Conservation (phyloP, 768 basidiomycete genomes). For the Rhizopogon vinicolor region DNA sequence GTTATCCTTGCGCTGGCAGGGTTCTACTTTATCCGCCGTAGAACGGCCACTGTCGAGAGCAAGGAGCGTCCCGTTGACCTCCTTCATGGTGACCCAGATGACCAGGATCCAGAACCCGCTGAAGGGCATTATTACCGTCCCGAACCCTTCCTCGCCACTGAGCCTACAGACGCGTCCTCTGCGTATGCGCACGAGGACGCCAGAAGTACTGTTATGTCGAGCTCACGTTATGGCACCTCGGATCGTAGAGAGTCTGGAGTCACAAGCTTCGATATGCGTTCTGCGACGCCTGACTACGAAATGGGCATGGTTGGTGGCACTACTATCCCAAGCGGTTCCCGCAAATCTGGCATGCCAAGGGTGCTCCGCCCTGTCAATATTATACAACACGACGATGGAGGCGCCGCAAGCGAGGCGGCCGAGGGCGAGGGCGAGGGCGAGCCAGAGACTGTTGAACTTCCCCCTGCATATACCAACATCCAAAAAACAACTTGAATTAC, state of each 20-base stretch:
- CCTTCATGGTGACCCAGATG: conserved; percentile 52
- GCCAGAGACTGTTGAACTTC: conserved; percentile 75
- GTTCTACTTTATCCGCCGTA: conserved; percentile 49
- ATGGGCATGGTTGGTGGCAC: conserved; percentile 12
- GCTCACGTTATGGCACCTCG: conserved; percentile 23
- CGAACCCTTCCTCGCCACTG: conserved; percentile 70
- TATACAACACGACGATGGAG: conserved; percentile 84
- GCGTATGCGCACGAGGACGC: conserved; percentile 29
- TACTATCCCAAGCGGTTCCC: conserved; percentile 21
- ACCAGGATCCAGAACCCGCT: conserved; percentile 32
- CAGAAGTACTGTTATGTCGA: conserved; percentile 13
- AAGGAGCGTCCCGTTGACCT: conserved; percentile 67
- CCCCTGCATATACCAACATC: conserved; percentile 77
- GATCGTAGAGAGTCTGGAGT: conserved; percentile 21
- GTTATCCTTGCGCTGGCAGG: conserved; percentile 36
- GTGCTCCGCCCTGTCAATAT: conserved; percentile 70
- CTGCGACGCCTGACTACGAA: conserved; percentile 42
- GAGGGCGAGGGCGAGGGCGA: conserved; percentile 32
- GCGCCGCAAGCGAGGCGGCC: conserved; percentile 39
- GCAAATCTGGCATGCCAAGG: conserved; percentile 37
- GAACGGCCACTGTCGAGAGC: conserved; percentile 29
- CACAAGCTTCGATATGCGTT: conserved; percentile 30
- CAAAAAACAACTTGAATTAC: conserved; percentile 8
- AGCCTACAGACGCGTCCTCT: conserved; percentile 45
- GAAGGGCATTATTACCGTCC: conserved; percentile 71